Conservation (phyloP, 306 rosid species). For the Quercus ilex region DNA sequence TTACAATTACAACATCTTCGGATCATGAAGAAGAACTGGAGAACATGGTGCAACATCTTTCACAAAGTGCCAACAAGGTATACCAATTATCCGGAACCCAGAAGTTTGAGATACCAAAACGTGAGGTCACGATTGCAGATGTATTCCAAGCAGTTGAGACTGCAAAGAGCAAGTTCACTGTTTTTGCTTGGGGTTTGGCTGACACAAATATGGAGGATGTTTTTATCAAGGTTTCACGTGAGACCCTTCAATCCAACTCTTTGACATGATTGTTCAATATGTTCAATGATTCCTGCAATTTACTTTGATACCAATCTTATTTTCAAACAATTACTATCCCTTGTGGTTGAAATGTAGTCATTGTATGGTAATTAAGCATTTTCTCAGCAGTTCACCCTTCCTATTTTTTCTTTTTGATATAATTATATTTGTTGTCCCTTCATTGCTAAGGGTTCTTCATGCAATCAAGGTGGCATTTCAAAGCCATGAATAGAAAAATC, state of each 20-base stretch:
- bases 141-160: slow-evolving; percentile 71
- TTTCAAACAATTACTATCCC: too few relatives aligned
- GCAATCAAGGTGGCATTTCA: too few relatives aligned
- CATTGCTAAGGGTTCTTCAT: too few relatives aligned
- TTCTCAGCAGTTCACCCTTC: too few relatives aligned
- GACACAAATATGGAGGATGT: slow-evolving; percentile 95
- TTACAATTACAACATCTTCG: slow-evolving; percentile 79
- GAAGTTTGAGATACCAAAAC: slow-evolving; percentile 84
- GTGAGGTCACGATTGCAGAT: slow-evolving; percentile 57
- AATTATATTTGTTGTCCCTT: too few relatives aligned
- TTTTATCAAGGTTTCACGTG: slow-evolving; percentile 84
- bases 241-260: slow-evolving; percentile 48
- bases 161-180: slow-evolving; percentile 71
- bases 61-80: slow-evolving; percentile 63
- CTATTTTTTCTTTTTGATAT: too few relatives aligned
- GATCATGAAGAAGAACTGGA: slow-evolving; percentile 68
- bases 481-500: too few relatives aligned
- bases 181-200: slow-evolving; percentile 91
- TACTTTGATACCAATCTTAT: too few relatives aligned
- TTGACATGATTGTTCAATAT: slow-evolving; percentile 33
- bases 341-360: too few relatives aligned
- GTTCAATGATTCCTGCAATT: neutral
- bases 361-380: too few relatives aligned
- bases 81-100: slow-evolving; percentile 90
- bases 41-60: slow-evolving; percentile 52